A percentile compares a stretch with the other conserved stretches of the same genome.
phyloP scores from a whole-genome alignment of 768 basidiomycete species.

The Grammothele lineata region DNA sequence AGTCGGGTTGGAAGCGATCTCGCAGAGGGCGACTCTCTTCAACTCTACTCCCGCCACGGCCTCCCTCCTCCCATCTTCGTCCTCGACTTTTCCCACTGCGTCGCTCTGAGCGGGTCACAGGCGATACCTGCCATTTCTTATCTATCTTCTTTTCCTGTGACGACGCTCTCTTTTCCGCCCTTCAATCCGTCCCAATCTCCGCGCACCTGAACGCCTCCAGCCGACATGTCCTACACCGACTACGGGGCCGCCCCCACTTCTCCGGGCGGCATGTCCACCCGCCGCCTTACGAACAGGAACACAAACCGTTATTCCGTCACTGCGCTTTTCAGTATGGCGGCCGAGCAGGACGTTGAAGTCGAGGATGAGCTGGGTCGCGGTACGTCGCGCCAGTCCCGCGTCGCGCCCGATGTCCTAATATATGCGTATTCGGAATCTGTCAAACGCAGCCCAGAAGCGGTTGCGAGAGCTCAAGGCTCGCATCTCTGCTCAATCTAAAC shows the following conservation, averaged over 20 bases:
- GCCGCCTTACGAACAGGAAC: conserved; percentile 85
- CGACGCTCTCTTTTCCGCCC: conserved; percentile 6
- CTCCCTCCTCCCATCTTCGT: conserved; percentile 1
- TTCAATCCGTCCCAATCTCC: conserved; percentile 11
- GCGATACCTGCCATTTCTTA: conserved; percentile 14
- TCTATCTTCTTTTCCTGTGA: conserved; percentile 11
- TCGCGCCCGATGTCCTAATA: neutral
- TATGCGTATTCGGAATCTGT: too few species aligned
- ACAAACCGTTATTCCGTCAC: conserved; percentile 97
- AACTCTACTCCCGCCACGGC: neutral
- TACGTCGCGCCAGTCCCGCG: conserved; percentile 31
- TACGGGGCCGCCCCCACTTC: conserved; percentile 35
- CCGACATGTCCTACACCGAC: conserved; percentile 26
- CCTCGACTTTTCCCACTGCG: conserved; percentile 3
- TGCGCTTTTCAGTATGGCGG: conserved; percentile 94
- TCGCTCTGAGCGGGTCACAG: conserved; percentile 19
- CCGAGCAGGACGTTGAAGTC: conserved; percentile 97
- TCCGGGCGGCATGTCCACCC: conserved; percentile 60
- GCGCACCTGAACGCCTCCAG: neutral
- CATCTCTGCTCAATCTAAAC: conserved; percentile 98
- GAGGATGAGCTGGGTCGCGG: conserved; percentile 96
- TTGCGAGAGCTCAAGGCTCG: conserved; percentile 93
- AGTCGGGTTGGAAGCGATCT: too few species aligned
- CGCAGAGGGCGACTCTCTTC: neutral
- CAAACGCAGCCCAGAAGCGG: conserved; percentile 97